Evolutionary conservation across 345 rosid genomes (phyloP), one percentile per base, ranked within the genome.

Genomic region (Combretum micranthum): DNA sequence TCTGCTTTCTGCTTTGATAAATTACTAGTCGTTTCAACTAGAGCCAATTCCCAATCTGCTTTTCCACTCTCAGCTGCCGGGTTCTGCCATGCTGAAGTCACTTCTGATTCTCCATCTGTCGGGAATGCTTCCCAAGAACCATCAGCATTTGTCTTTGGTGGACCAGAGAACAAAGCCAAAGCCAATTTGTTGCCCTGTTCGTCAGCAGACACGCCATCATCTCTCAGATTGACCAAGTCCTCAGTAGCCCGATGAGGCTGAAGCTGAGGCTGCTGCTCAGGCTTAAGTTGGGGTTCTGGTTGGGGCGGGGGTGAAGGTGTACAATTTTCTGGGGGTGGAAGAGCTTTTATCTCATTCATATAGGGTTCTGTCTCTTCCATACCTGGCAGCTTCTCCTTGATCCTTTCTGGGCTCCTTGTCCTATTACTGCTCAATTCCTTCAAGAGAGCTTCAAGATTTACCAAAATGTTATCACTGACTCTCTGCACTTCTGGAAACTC

Each of bases 91-190:
- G 90, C 81, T 0, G 83, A 83, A 15, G 84, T 81, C 17, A 79
- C 72, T 47, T 64, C 75, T 19, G 67, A 62, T 48, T 69, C 71
- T 47, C 83, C 89, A 45, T 82, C 15, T 1, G 82, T 73, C 0
- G 84, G 79, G 75, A 90, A 90, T 20, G 83, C 80, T 75, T 83
- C 91, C 95, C 97, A 91, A 1, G 87, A 80, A 18, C 91, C 89
- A 47, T 85, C 79, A 43, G 58, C 60, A 52, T 43, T 74, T 0
- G 70, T 65, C 0, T 75, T 64, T 44, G 85, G 66, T 3, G 75
- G 75, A 14, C 82, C 85, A 14, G 75, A 57, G 60, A 90, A 90
- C 67, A 90, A 71, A 5, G 97, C 94, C 64, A 90, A 65, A 2
- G 96, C 97, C 16, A 90, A 69, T 66, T 64, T 81, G 71, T 90